Evolutionary conservation across 768 basidiomycete species (phyloP).

Genomic region (Lyophyllum atratum): DNA sequence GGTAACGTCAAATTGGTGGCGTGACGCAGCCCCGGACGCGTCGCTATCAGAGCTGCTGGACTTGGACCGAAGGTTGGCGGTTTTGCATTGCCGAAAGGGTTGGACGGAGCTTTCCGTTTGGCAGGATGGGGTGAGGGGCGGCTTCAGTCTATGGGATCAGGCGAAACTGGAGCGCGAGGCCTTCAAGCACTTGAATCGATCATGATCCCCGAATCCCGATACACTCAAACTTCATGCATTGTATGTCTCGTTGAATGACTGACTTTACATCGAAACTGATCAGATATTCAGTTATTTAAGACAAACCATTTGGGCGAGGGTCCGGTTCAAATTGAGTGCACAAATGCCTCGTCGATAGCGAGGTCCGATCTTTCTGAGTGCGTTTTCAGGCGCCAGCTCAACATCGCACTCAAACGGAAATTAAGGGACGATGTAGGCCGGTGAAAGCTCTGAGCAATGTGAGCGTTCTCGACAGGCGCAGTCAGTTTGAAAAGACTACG

Average conservation of each 20-base stretch:
- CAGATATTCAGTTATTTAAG: too few relatives aligned
- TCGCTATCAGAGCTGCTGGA: slow-evolving; percentile 9
- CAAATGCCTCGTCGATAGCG: neutral
- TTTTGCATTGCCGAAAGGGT: slow-evolving; percentile 11
- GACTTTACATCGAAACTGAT: too few relatives aligned
- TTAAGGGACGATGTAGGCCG: too few relatives aligned
- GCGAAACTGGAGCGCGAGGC: slow-evolving; percentile 8
- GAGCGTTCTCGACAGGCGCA: too few relatives aligned
- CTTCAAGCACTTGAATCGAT: slow-evolving; percentile 1
- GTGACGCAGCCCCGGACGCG: neutral
- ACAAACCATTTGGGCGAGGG: neutral
- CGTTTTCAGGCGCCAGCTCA: neutral
- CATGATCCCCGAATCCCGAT: neutral
- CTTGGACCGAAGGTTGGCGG: slow-evolving; percentile 10
- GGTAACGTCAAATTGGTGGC: slow-evolving; percentile 8
- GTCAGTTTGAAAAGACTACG: too few relatives aligned
- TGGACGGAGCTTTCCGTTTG: slow-evolving; percentile 15
- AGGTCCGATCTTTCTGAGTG: neutral
- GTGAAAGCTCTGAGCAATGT: too few relatives aligned
- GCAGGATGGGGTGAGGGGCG: slow-evolving; percentile 14
- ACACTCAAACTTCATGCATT: too few relatives aligned
- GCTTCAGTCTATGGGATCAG: slow-evolving; percentile 16
- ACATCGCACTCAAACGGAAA: too few relatives aligned
- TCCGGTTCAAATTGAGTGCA: neutral
- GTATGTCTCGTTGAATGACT: too few relatives aligned